Percentiles rank a stretch among this genome's conserved stretches.
phyloP scores from a whole-genome alignment of 352 stramenopile genomes.

The Peronosclerospora sorghi region DNA sequence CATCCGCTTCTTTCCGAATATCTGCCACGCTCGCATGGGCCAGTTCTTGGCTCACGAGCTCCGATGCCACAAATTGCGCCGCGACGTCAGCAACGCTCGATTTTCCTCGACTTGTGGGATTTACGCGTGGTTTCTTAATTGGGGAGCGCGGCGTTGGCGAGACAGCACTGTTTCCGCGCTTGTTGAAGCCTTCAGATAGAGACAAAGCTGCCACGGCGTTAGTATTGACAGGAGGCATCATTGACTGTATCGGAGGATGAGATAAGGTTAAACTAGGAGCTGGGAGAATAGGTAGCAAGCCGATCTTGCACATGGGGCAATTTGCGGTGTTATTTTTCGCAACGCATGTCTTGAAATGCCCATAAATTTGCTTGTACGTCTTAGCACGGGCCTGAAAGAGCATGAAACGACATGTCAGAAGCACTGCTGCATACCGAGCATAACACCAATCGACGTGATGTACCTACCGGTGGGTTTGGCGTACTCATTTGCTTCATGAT shows the following conservation, averaged over 20 bases:
- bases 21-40: conserved; percentile 52
- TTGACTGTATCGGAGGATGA: conserved; percentile 13
- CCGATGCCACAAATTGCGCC: conserved; percentile 15
- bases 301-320: conserved; percentile 82
- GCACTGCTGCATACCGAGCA: background rate
- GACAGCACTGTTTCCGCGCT: conserved; percentile 42
- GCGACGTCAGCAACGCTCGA: conserved; percentile 21
- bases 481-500: conserved; percentile 67
- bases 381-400: conserved; percentile 43
- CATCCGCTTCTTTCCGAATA: conserved; percentile 73
- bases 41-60: conserved; percentile 40
- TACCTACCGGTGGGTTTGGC: conserved; percentile 43
- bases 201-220: conserved; percentile 19
- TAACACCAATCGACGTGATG: background rate
- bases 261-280: conserved; percentile 16
- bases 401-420: conserved; percentile 3
- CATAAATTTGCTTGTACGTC: conserved; percentile 80
- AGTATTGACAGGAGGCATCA: conserved; percentile 6
- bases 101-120: conserved; percentile 25
- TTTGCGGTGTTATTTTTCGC: conserved; percentile 69
- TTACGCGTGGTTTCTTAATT: conserved; percentile 58
- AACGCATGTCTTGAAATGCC: conserved; percentile 72
- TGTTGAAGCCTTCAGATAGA: conserved; percentile 29
- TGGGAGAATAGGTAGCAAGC: conserved; percentile 44
- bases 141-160: conserved; percentile 61